A percentile compares a stretch with the other conserved stretches of the same genome.
These are phyloP conservation scores for Inga oerstediana DNA, from an alignment of 306 rosid species.

Conservation along the genomic window DNA sequence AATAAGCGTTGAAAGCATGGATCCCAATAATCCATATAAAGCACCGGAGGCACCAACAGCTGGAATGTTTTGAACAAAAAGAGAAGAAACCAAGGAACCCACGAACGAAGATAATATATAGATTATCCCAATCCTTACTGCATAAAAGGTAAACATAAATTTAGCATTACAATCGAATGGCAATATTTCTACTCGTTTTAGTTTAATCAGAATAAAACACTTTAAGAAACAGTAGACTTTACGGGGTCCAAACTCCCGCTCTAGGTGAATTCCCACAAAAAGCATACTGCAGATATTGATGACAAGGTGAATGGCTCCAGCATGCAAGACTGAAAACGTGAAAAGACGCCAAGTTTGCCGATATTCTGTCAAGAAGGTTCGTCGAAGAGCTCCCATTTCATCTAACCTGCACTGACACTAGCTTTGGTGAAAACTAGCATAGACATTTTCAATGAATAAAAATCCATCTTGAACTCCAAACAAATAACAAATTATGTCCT, in stretches of 20 bases:
- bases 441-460: conserved; percentile 4
- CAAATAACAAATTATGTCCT: not conserved
- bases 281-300: conserved; percentile 73
- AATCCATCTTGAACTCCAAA: not conserved
- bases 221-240: conserved; percentile 26
- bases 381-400: conserved; percentile 81
- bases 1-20: conserved; percentile 66
- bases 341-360: conserved; percentile 86
- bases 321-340: conserved; percentile 80
- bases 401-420: conserved; percentile 60
- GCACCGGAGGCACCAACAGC: conserved; percentile 83
- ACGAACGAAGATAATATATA: conserved; percentile 70
- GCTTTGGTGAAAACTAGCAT: conserved; percentile 5
- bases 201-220: conserved; percentile 16
- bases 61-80: conserved; percentile 66
- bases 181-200: conserved; percentile 1
- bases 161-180: conserved; percentile 21
- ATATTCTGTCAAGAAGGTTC: conserved; percentile 47
- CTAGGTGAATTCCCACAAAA: conserved; percentile 74
- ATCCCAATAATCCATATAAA: conserved; percentile 82
- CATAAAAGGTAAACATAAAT: conserved; percentile 32
- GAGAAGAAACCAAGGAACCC: conserved; percentile 87
- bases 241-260: conserved; percentile 80
- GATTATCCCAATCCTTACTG: conserved; percentile 82
- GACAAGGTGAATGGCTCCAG: conserved; percentile 79